A percentile compares a stretch with the other conserved stretches of the same genome.
These are phyloP conservation scores for Tephrocybe sp. DNA, from an alignment of 768 basidiomycete species.

Conservation along the genomic window DNA sequence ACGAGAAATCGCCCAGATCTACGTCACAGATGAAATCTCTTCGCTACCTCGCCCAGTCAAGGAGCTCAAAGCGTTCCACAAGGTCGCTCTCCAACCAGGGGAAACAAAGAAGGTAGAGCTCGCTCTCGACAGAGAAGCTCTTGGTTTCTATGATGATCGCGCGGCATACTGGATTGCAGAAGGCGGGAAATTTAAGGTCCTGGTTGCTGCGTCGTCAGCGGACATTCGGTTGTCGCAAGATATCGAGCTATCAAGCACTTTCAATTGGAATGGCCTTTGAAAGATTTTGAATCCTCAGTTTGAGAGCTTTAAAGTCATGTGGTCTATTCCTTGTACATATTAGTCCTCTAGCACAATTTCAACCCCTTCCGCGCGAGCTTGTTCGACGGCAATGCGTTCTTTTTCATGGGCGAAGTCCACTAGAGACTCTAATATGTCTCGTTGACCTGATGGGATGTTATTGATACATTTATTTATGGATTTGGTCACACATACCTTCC, in stretches of 20 bases:
- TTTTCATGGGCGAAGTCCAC: constrained; percentile 46
- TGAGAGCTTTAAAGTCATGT: not conserved
- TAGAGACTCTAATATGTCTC: constrained; percentile 52
- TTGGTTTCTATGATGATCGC: constrained; percentile 47
- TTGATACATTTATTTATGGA: not conserved
- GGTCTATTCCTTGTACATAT: not conserved
- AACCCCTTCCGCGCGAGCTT: constrained; percentile 50
- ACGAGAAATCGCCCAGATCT: constrained; percentile 46
- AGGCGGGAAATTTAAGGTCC: constrained; percentile 41
- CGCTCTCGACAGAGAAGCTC: constrained; percentile 42
- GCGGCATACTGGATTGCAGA: constrained; percentile 44
- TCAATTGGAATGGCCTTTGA: constrained; percentile 44
- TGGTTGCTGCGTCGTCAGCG: constrained; percentile 43
- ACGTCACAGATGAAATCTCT: constrained; percentile 38
- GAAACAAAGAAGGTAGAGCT: constrained; percentile 36
- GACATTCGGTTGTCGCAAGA: constrained; percentile 36
- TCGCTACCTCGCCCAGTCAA: constrained; percentile 42
- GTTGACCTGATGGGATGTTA: constrained; percentile 43
- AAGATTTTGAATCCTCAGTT: not conserved
- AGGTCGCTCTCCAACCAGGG: constrained; percentile 43
- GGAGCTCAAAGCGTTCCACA: constrained; percentile 47
- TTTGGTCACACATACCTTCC: constrained; percentile 39
- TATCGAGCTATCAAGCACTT: constrained; percentile 28
- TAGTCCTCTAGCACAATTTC: constrained; percentile 49
- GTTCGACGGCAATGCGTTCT: constrained; percentile 42